A percentile compares a stretch with the other conserved stretches of the same genome.
These are phyloP conservation scores for Entomortierella beljakovae DNA, from an alignment of 192 early-diverging fungal species.

Conservation along the genomic window DNA sequence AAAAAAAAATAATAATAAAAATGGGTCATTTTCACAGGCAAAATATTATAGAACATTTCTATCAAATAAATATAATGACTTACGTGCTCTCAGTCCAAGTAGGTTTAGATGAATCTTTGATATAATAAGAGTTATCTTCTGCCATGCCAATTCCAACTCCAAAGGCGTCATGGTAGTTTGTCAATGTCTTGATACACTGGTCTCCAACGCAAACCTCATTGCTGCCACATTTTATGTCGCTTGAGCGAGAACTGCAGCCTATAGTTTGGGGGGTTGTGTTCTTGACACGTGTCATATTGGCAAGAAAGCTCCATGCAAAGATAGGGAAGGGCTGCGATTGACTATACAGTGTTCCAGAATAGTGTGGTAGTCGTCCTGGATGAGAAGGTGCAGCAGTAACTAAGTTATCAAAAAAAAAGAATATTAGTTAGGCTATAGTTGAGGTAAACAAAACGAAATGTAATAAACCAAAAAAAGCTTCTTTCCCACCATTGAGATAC, in stretches of 20 bases:
- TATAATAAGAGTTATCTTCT: slow-evolving; percentile 40
- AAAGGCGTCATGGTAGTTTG: slow-evolving; percentile 66
- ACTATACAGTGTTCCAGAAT: slow-evolving; percentile 56
- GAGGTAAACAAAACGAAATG: too few relatives aligned
- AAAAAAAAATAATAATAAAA: slow-evolving; percentile 1
- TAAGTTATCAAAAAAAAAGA: neutral
- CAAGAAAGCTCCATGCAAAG: slow-evolving; percentile 62
- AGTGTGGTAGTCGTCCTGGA: slow-evolving; percentile 55
- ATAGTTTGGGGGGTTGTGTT: slow-evolving; percentile 10
- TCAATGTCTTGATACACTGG: slow-evolving; percentile 58
- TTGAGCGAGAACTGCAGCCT: slow-evolving; percentile 33
- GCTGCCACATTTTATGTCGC: slow-evolving; percentile 25
- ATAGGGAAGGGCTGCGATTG: slow-evolving; percentile 53
- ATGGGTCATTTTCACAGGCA: too few relatives aligned
- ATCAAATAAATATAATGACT: slow-evolving; percentile 20
- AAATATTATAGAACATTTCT: too few relatives aligned
- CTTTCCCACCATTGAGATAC: slow-evolving; percentile 59
- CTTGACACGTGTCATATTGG: slow-evolving; percentile 46
- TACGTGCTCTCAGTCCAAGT: slow-evolving; percentile 68
- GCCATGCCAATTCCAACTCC: slow-evolving; percentile 59
- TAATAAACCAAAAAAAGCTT: too few relatives aligned
- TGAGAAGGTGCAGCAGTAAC: slow-evolving; percentile 26
- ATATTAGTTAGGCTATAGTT: too few relatives aligned
- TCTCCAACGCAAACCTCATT: slow-evolving; percentile 58
- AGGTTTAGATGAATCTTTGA: slow-evolving; percentile 57